Evolutionary conservation across 257 asterid genomes (phyloP).

Genomic region (Nicotiana tabacum): DNA sequence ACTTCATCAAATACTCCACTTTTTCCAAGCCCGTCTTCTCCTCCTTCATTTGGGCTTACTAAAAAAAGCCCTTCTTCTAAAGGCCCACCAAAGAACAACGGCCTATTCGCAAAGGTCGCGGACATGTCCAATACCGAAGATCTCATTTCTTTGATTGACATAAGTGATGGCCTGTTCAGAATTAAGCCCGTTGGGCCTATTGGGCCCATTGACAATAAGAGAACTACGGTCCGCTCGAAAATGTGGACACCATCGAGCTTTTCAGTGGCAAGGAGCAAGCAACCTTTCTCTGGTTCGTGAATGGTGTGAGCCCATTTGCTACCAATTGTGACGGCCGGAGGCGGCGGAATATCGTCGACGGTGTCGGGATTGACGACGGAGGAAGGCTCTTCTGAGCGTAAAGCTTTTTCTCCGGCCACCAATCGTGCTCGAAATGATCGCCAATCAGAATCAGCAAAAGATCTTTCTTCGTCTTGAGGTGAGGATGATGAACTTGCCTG

Average conservation of each 20-base stretch:
- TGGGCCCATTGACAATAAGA: conserved; percentile 56
- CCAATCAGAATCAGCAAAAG: conserved; percentile 52
- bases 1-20: conserved; percentile 76
- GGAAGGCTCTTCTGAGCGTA: conserved; percentile 17
- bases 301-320: conserved; percentile 80
- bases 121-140: conserved; percentile 44
- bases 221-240: conserved; percentile 70
- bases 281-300: conserved; percentile 81
- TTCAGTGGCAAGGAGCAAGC: conserved; percentile 67
- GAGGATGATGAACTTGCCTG: conserved; percentile 34
- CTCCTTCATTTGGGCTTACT: conserved; percentile 33
- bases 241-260: conserved; percentile 89
- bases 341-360: conserved; percentile 7
- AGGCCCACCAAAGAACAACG: conserved; percentile 89
- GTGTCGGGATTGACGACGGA: conserved; percentile 27
- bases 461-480: conserved; percentile 49
- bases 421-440: conserved; percentile 69
- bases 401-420: conserved; percentile 44
- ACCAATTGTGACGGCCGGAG: conserved; percentile 29
- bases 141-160: conserved; percentile 84
- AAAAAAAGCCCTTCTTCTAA: conserved; percentile 66
- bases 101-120: conserved; percentile 54
- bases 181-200: conserved; percentile 68
- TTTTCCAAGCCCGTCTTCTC: conserved; percentile 33
- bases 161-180: conserved; percentile 81